These are phyloP conservation scores for Pythium aquatile DNA, from an alignment of 352 stramenopile species.

Conservation along the genomic window DNA sequence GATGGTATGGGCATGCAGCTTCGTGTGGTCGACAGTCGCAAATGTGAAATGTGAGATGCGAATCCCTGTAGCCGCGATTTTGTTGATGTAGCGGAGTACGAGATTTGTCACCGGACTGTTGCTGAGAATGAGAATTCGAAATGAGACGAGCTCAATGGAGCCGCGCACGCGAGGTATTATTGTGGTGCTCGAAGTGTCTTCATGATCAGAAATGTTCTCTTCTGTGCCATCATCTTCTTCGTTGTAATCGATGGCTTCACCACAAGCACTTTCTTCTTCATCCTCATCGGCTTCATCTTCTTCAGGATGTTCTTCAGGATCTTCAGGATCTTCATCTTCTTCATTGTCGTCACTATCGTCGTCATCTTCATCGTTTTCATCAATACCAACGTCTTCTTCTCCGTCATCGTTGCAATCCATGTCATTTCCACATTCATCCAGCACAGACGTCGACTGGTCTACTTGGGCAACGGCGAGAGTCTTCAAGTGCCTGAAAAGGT, in stretches of 20 bases:
- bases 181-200: neutral
- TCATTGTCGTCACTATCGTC: neutral
- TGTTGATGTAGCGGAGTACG: slow-evolving; percentile 16
- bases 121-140: slow-evolving; percentile 8
- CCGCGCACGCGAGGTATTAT: neutral
- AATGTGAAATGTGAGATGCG: slow-evolving; percentile 11
- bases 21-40: slow-evolving; percentile 1
- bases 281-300: neutral
- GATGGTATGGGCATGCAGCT: slow-evolving; percentile 19
- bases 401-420: neutral
- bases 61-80: slow-evolving; percentile 13
- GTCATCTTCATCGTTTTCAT: neutral
- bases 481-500: slow-evolving; percentile 15
- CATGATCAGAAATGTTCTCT: neutral
- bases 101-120: slow-evolving; percentile 12
- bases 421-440: neutral
- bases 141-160: slow-evolving; percentile 12
- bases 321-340: neutral
- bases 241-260: neutral
- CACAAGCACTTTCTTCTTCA: neutral
- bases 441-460: neutral
- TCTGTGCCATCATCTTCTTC: neutral
- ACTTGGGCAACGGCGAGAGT: slow-evolving; percentile 11
- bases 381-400: neutral
- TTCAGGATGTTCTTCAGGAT: neutral